Conservation (phyloP, 139 green algal species). For the Chlorokybus atmophyticus region DNA sequence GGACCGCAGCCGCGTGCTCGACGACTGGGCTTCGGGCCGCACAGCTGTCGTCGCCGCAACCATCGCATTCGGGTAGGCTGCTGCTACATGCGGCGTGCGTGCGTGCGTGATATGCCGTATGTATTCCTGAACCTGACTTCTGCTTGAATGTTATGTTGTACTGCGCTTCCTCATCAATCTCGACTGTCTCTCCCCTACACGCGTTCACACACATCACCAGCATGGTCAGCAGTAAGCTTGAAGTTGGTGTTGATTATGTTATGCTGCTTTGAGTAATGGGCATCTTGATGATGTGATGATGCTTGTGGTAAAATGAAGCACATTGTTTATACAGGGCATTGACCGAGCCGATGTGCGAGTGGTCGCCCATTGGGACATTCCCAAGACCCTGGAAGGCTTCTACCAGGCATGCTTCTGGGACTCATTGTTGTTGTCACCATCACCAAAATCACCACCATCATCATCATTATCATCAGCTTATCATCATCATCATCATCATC, state of each 20-base stretch:
- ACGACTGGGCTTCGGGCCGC: slow-evolving; percentile 32
- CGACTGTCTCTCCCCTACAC: background rate
- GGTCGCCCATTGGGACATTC: slow-evolving; percentile 41
- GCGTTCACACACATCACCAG: background rate
- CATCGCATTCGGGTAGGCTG: slow-evolving; percentile 51
- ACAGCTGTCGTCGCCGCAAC: slow-evolving; percentile 51
- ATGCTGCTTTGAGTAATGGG: background rate
- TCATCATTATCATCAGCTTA: no score
- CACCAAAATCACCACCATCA: no score
- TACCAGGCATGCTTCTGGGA: no score
- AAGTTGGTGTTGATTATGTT: background rate
- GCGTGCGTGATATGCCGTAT: background rate
- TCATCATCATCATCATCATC: no score
- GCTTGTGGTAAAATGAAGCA: background rate
- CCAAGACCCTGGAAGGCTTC: slow-evolving; percentile 50
- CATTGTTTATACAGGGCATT: slow-evolving; percentile 45
- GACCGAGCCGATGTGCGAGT: slow-evolving; percentile 45
- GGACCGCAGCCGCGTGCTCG: slow-evolving; percentile 22
- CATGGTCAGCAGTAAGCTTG: background rate
- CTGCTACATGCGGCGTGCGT: background rate
- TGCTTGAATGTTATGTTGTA: background rate
- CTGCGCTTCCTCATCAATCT: background rate
- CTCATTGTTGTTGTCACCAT: no score
- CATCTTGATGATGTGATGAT: background rate
- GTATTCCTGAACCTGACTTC: no score